These are phyloP conservation scores for Hyparrhenia diplandra DNA, from an alignment of 176 grass and related monocot genomes.

Conservation along the genomic window DNA sequence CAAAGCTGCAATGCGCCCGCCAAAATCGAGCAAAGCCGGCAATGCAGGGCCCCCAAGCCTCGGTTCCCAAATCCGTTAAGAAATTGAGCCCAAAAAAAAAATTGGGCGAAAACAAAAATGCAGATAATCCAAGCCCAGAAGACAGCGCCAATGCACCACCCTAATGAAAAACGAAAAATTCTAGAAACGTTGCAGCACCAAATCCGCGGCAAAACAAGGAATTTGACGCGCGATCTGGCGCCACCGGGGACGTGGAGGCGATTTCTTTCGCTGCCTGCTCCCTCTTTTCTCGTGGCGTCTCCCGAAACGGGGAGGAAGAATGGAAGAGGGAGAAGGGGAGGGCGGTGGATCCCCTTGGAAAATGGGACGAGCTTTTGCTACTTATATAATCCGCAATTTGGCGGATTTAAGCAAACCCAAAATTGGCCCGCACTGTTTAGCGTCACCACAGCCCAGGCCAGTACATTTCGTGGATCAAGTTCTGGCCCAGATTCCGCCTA, in stretches of 20 bases:
- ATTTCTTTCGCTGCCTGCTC: not conserved
- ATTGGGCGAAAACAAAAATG: too few species aligned
- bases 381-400: too few species aligned
- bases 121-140: not conserved
- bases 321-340: not conserved
- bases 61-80: constrained; percentile 3
- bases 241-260: not conserved
- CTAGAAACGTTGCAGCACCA: not conserved
- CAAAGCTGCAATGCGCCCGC: not conserved
- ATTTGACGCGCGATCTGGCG: constrained; percentile 20
- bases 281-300: not conserved
- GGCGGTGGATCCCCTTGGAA: not conserved
- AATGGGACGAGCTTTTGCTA: not conserved
- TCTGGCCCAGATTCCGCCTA: not conserved
- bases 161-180: not conserved
- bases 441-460: not conserved
- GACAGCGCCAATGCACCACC: not conserved
- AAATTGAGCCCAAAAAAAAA: too few species aligned
- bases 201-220: constrained; percentile 17
- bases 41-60: not conserved
- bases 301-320: not conserved
- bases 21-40: not conserved
- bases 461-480: not conserved
- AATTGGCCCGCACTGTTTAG: not conserved
- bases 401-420: too few species aligned